These are phyloP conservation scores for Pythium vanterpoolii DNA, from an alignment of 352 stramenopile genomes.

Conservation along the genomic window DNA sequence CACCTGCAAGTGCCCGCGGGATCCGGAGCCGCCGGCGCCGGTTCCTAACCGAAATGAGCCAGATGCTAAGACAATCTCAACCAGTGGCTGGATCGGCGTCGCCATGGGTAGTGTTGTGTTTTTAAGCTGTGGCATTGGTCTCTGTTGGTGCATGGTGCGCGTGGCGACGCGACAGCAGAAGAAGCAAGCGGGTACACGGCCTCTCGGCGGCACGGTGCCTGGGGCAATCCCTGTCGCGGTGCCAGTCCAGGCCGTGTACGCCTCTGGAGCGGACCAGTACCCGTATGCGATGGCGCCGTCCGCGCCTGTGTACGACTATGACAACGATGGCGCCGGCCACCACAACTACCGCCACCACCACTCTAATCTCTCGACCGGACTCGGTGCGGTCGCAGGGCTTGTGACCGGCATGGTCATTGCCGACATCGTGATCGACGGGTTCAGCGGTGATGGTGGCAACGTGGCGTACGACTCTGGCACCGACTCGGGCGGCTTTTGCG, in stretches of 20 bases:
- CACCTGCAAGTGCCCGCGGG: constrained; percentile 18
- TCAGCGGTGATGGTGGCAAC: neutral
- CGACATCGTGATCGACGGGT: neutral
- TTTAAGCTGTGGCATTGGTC: neutral
- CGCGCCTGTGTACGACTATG: constrained; percentile 19
- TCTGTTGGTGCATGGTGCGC: constrained; percentile 5
- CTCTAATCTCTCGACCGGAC: neutral
- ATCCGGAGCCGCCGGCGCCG: neutral
- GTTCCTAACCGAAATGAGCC: neutral
- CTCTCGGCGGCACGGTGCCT: neutral
- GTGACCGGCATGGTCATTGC: constrained; percentile 11
- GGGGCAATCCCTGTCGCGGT: neutral
- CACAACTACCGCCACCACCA: constrained; percentile 7
- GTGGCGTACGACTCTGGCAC: neutral
- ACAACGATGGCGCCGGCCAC: constrained; percentile 3
- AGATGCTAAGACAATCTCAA: neutral
- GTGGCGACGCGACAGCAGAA: neutral
- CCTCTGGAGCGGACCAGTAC: neutral
- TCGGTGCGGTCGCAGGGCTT: constrained; percentile 5
- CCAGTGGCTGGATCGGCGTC: constrained; percentile 8
- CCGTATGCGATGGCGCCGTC: constrained; percentile 5
- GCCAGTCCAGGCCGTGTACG: neutral
- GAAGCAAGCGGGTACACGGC: neutral
- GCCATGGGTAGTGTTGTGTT: neutral
- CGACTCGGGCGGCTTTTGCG: neutral